Percentiles rank a stretch among this genome's conserved stretches.
Conservation (phyloP, 2,329 filamentous ascomycete genomes). For the Alternaria rosae region DNA sequence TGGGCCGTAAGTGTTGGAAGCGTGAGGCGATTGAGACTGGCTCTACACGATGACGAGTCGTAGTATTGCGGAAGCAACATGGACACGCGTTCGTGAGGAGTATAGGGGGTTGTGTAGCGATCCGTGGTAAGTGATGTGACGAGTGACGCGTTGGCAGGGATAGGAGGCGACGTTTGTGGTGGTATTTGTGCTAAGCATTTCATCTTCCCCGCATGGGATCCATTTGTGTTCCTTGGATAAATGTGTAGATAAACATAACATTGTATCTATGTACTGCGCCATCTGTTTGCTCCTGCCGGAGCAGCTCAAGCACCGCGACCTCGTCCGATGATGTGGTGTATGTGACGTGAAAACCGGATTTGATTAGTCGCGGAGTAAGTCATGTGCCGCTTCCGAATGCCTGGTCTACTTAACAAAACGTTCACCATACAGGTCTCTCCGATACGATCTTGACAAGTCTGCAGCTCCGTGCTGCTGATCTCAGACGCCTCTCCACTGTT, state of each 20-base stretch:
- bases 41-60: too few species aligned
- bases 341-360: not conserved
- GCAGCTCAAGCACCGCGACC: not conserved
- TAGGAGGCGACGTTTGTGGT: too few species aligned
- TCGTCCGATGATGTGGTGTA: not conserved
- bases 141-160: not conserved
- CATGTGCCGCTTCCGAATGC: not conserved
- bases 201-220: too few species aligned
- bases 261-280: too few species aligned
- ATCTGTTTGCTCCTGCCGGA: too few species aligned
- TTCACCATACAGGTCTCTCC: not conserved
- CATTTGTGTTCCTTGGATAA: too few species aligned
- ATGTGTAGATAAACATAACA: too few species aligned
- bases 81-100: too few species aligned
- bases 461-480: not conserved
- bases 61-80: too few species aligned
- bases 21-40: too few species aligned
- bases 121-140: not conserved
- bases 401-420: not conserved
- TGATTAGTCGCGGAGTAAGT: not conserved
- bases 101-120: not conserved
- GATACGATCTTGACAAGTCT: not conserved
- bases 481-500: not conserved
- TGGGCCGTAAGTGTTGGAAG: too few species aligned
- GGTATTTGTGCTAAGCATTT: too few species aligned